Evolutionary conservation across 2,329 filamentous ascomycete species (phyloP), one percentile per base, ranked within the genome.

Genomic region (Penicillium concentricum): DNA sequence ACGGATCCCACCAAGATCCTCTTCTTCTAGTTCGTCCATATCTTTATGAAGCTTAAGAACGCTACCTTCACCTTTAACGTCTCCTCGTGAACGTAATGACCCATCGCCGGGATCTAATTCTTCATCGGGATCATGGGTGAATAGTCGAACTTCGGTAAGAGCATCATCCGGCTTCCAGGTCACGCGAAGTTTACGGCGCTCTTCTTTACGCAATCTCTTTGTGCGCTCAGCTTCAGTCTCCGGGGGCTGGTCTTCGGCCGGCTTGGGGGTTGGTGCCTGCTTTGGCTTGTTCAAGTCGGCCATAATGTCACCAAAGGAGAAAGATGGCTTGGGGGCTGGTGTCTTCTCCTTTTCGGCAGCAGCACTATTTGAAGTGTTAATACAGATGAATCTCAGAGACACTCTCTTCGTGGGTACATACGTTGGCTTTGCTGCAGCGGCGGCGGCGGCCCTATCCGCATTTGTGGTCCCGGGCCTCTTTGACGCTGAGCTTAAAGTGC

Each of bases 111-210:
- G 83, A 16, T 81, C 81, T 54, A 83, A 71, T 61, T 87, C 84
- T 68, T 87, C 85, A 10, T 86, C 83, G 0, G 84, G 84, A 61
- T 87, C 83, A 67, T 86, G 84, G 26, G 80, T 82, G 68, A 87
- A 87, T 48, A 83, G 78, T 44, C 81, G 79, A 52, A 86, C 77
- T 62, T 84, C 76, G 3, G 82, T 82, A 13, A 88, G 76, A 28
- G 78, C 75, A 18, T 81, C 77, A 59, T 85, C 84, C 0, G 81
- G 78, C 59, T 84, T 86, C 79, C 84, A 88, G 8, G 76, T 79
- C 5, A 88, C 85, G 20, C 84, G 82, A 32, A 87, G 69, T 61
- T 83, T 84, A 38, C 84, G 80, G 35, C 85, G 79, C 47, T 79
- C 78, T 66, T 87, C 85, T 62, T 87, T 87, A 9, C 83, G 79